Evolutionary conservation across 352 stramenopile genomes (phyloP).

Genomic region (Globisporangium uncinulatum): DNA sequence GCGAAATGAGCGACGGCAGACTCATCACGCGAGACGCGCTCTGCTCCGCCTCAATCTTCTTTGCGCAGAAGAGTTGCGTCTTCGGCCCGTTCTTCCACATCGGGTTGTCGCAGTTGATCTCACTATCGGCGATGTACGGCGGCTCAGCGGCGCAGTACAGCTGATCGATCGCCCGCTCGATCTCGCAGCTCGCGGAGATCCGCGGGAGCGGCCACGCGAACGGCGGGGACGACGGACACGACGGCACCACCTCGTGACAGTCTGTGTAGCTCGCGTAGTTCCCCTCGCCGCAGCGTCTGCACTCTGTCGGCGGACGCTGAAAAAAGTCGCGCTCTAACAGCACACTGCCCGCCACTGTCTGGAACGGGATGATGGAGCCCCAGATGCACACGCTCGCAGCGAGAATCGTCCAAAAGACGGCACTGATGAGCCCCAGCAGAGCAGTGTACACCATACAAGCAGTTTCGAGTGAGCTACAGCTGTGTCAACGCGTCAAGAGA

Average conservation of each 20-base stretch:
- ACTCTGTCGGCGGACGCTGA: conserved; percentile 19
- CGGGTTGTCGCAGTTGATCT: conserved; percentile 41
- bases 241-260: conserved; percentile 35
- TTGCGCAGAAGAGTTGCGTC: conserved; percentile 26
- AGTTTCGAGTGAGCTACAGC: neutral
- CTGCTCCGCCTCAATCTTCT: conserved; percentile 36
- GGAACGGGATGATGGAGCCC: conserved; percentile 79
- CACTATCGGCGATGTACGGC: conserved; percentile 34
- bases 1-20: conserved; percentile 75
- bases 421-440: conserved; percentile 2
- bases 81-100: conserved; percentile 32
- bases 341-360: conserved; percentile 72
- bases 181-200: conserved; percentile 26
- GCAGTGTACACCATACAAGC: neutral
- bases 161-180: conserved; percentile 28
- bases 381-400: conserved; percentile 71
- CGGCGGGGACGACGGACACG: conserved; percentile 28
- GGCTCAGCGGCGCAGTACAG: conserved; percentile 20
- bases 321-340: conserved; percentile 75
- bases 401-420: conserved; percentile 70
- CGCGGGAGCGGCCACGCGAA: conserved; percentile 38
- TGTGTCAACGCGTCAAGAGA: neutral
- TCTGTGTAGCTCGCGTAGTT: conserved; percentile 33
- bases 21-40: conserved; percentile 56
- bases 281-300: conserved; percentile 28